A percentile compares a stretch with the other conserved stretches of the same genome.
Evolutionary conservation across 75 land plant species (phyloP).

Genomic region (Chamaecyparis obtusa): DNA sequence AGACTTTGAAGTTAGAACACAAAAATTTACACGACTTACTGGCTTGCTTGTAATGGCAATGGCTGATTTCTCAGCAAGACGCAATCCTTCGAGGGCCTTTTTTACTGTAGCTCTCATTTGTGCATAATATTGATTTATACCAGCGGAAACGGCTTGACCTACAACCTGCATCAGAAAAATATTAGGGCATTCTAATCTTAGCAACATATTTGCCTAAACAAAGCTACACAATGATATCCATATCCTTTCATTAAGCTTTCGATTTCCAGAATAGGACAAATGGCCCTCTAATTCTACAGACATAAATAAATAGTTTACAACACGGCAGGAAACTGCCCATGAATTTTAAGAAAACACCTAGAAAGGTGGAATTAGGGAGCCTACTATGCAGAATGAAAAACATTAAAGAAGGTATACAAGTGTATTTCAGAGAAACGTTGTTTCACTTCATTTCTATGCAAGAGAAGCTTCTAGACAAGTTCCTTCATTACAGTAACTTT

Average conservation of each 20-base stretch:
- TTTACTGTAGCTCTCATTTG: slow-evolving; percentile 65
- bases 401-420: background rate
- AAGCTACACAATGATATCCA: background rate
- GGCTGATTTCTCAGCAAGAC: slow-evolving; percentile 75
- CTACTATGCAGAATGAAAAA: background rate
- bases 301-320: background rate
- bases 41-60: slow-evolving; percentile 86
- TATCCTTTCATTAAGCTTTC: background rate
- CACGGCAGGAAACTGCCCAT: background rate
- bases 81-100: slow-evolving; percentile 76
- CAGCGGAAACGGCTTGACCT: slow-evolving; percentile 77
- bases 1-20: background rate
- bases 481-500: background rate
- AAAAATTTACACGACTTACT: slow-evolving; percentile 32
- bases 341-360: background rate
- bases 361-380: background rate
- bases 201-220: background rate
- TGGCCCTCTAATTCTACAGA: no score
- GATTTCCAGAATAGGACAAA: background rate
- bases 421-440: background rate
- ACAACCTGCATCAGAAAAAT: slow-evolving; percentile 54
- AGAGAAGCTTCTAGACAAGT: background rate
- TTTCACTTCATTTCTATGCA: background rate
- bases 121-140: slow-evolving; percentile 86
- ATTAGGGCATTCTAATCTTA: background rate